Conservation (phyloP, 2,329 filamentous ascomycete species). For the Penicillium fuscoglaucum region DNA sequence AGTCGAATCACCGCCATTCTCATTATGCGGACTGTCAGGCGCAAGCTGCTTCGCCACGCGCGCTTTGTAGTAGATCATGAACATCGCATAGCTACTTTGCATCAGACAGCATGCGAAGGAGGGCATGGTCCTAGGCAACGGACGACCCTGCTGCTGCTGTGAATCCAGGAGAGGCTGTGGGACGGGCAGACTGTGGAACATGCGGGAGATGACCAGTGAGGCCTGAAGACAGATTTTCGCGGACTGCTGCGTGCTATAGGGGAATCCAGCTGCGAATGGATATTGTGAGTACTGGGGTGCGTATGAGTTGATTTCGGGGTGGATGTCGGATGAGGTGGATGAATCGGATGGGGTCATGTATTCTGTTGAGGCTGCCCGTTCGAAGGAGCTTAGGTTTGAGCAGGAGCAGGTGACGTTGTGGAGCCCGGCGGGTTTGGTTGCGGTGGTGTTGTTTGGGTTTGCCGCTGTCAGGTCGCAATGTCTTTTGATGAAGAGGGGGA, state of each 20-base stretch:
- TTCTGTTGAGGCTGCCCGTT: conserved; percentile 31
- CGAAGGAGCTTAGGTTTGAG: conserved; percentile 33
- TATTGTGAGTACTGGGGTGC: conserved; percentile 31
- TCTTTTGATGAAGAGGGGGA: conserved; percentile 48
- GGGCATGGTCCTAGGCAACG: conserved; percentile 47
- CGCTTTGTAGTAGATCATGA: conserved; percentile 49
- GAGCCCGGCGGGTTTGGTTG: conserved; percentile 23
- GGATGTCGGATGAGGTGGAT: conserved; percentile 34
- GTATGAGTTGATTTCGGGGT: conserved; percentile 31
- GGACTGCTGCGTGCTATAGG: conserved; percentile 45
- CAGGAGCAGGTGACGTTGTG: conserved; percentile 36
- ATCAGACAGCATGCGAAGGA: conserved; percentile 50
- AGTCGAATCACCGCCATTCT: conserved; percentile 24
- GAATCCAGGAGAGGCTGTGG: conserved; percentile 34
- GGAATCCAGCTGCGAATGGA: conserved; percentile 38
- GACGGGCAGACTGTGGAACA: conserved; percentile 43
- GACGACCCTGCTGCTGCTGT: conserved; percentile 13
- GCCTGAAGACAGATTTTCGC: conserved; percentile 44
- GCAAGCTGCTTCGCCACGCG: conserved; percentile 38
- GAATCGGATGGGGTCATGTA: conserved; percentile 38
- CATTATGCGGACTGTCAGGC: conserved; percentile 24
- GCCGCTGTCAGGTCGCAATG: conserved; percentile 47
- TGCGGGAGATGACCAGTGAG: conserved; percentile 42
- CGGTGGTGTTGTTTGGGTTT: conserved; percentile 18
- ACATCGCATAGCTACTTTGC: conserved; percentile 49